Evolutionary conservation across 495 filamentous ascomycete genomes (phyloP).

Genomic region (Penicillium canescens): DNA sequence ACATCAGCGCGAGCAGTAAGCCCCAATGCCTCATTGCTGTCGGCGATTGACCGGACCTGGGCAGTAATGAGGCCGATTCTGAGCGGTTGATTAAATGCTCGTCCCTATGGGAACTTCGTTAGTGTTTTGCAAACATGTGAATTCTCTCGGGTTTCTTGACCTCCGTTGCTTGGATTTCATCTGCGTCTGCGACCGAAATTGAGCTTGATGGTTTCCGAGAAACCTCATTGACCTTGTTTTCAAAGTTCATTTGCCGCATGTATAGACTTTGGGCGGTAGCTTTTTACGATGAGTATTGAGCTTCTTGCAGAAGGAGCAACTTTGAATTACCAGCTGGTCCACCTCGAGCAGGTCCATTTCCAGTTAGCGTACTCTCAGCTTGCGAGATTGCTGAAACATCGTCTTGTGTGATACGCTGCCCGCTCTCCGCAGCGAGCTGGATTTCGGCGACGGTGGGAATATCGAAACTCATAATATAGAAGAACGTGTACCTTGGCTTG

Average conservation of each 20-base stretch:
- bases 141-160: slow-evolving; percentile 8
- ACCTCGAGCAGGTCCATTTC: slow-evolving; percentile 55
- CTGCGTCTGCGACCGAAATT: slow-evolving; percentile 36
- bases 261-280: slow-evolving; percentile 36
- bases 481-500: neutral
- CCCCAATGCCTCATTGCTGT: slow-evolving; percentile 34
- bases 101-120: slow-evolving; percentile 19
- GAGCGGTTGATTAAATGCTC: slow-evolving; percentile 36
- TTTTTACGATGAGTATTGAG: slow-evolving; percentile 7
- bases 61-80: slow-evolving; percentile 31
- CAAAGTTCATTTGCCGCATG: slow-evolving; percentile 40
- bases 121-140: neutral
- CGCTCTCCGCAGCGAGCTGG: slow-evolving; percentile 34
- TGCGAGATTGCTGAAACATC: slow-evolving; percentile 38
- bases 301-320: neutral
- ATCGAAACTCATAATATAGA: slow-evolving; percentile 19
- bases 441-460: slow-evolving; percentile 32
- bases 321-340: slow-evolving; percentile 48
- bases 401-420: slow-evolving; percentile 35
- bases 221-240: slow-evolving; percentile 34
- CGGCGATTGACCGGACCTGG: slow-evolving; percentile 37
- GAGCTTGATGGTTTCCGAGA: slow-evolving; percentile 32
- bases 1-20: slow-evolving; percentile 22
- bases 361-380: slow-evolving; percentile 37
- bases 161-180: slow-evolving; percentile 33